A percentile compares a stretch with the other conserved stretches of the same genome.
phyloP scores from a whole-genome alignment of 306 rosid species.

The Crataegus laevigata region DNA sequence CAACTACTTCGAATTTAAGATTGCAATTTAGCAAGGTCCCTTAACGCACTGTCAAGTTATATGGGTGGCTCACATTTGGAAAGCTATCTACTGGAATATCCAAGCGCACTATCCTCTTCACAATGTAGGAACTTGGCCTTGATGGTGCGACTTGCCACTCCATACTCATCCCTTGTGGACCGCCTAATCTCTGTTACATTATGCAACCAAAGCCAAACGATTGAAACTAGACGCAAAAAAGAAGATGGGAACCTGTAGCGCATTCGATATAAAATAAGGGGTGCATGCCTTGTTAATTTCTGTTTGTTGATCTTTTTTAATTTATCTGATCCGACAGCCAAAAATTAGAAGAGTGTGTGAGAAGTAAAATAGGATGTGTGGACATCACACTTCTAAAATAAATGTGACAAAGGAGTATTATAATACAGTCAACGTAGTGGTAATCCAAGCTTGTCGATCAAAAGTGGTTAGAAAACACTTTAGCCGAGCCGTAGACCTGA shows the following conservation, averaged over 20 bases:
- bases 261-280: not conserved
- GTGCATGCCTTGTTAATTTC: too few relatives aligned
- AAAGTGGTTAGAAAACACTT: too few relatives aligned
- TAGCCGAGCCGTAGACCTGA: too few relatives aligned
- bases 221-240: not conserved
- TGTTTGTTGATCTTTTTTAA: too few relatives aligned
- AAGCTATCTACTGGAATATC: slow-evolving; percentile 85
- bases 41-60: too few relatives aligned
- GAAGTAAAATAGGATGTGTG: too few relatives aligned
- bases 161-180: slow-evolving; percentile 80
- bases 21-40: too few relatives aligned
- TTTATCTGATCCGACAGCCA: too few relatives aligned
- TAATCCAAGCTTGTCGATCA: not conserved
- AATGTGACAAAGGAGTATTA: not conserved
- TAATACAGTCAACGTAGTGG: not conserved
- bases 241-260: not conserved
- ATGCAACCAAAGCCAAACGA: slow-evolving; percentile 1
- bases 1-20: too few relatives aligned
- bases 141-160: slow-evolving; percentile 96
- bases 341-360: too few relatives aligned
- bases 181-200: slow-evolving; percentile 54
- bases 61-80: slow-evolving; percentile 58
- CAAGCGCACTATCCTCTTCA: slow-evolving; percentile 85
- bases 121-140: slow-evolving; percentile 81
- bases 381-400: too few relatives aligned